These are phyloP conservation scores for Jasminum sambac DNA, from an alignment of 257 asterid genomes.

Conservation along the genomic window DNA sequence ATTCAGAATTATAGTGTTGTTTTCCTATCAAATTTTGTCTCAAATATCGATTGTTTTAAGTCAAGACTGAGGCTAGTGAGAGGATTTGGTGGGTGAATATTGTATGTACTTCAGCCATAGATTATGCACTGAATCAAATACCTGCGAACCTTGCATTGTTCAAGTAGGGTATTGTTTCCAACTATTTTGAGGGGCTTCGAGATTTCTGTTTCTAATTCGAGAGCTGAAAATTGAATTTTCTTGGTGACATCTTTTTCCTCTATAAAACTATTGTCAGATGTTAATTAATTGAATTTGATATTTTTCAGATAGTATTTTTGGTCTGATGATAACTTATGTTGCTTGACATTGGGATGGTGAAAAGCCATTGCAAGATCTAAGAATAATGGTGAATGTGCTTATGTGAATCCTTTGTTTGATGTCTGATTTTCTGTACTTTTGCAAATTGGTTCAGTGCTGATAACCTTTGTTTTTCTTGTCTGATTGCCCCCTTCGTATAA, in stretches of 20 bases:
- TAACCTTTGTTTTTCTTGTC: not conserved
- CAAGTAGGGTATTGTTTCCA: constrained; percentile 15
- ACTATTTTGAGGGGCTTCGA: not conserved
- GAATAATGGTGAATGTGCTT: not conserved
- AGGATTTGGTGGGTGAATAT: not conserved
- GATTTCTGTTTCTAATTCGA: not conserved
- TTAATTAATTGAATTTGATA: constrained; percentile 13
- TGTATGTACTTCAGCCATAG: not conserved
- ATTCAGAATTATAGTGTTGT: constrained; percentile 5
- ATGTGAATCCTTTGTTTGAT: not conserved
- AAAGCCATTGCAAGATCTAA: constrained; percentile 12
- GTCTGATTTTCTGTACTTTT: not conserved
- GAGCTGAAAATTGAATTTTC: constrained; percentile 4
- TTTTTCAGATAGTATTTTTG: not conserved
- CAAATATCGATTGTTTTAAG: not conserved
- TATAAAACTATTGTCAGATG: not conserved
- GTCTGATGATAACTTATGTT: not conserved
- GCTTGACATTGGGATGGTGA: constrained; percentile 7
- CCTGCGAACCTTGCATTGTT: constrained; percentile 3
- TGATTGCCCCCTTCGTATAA: not conserved
- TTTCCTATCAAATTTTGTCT: constrained; percentile 13
- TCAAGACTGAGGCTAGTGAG: constrained; percentile 7
- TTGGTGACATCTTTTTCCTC: not conserved
- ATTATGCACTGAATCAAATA: constrained; percentile 5
- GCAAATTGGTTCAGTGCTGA: not conserved